These are phyloP conservation scores for Aspergillus hortae DNA, from an alignment of 2,329 filamentous ascomycete species.

Conservation along the genomic window DNA sequence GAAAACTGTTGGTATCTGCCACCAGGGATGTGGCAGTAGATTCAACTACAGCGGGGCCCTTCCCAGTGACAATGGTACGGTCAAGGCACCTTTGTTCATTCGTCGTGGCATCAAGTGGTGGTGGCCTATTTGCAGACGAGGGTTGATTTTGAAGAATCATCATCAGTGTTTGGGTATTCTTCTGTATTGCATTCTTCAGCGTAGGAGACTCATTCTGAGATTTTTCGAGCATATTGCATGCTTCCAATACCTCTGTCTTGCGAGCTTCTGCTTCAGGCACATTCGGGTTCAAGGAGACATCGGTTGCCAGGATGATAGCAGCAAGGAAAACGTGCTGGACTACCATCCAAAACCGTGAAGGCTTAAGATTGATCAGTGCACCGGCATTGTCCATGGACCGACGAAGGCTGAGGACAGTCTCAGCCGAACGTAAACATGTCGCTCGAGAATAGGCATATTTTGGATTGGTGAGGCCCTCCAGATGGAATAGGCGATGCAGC, in stretches of 20 bases:
- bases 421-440: constrained; percentile 1
- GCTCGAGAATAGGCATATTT: background rate
- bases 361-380: constrained; percentile 11
- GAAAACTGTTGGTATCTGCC: too few species aligned
- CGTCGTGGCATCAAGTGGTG: too few species aligned
- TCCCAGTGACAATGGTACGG: too few species aligned
- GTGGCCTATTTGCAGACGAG: background rate
- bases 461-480: constrained; percentile 14
- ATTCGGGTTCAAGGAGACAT: constrained; percentile 18
- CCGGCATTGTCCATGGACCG: background rate
- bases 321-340: constrained; percentile 22
- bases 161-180: constrained; percentile 3
- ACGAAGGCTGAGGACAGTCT: constrained; percentile 5
- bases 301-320: constrained; percentile 20
- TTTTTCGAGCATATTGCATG: constrained; percentile 4
- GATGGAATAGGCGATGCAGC: constrained; percentile 21
- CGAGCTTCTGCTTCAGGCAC: constrained; percentile 13
- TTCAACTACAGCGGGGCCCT: too few species aligned
- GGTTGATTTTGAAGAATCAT: constrained; percentile 3
- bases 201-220: constrained; percentile 1
- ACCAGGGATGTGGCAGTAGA: too few species aligned
- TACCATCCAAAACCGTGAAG: constrained; percentile 17
- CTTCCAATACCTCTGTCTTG: constrained; percentile 7
- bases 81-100: too few species aligned
- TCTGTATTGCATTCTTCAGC: constrained; percentile 1